A percentile compares a stretch with the other conserved stretches of the same genome.
phyloP scores from a whole-genome alignment of 2,329 filamentous ascomycete species.

The Xenoacremonium recifei region DNA sequence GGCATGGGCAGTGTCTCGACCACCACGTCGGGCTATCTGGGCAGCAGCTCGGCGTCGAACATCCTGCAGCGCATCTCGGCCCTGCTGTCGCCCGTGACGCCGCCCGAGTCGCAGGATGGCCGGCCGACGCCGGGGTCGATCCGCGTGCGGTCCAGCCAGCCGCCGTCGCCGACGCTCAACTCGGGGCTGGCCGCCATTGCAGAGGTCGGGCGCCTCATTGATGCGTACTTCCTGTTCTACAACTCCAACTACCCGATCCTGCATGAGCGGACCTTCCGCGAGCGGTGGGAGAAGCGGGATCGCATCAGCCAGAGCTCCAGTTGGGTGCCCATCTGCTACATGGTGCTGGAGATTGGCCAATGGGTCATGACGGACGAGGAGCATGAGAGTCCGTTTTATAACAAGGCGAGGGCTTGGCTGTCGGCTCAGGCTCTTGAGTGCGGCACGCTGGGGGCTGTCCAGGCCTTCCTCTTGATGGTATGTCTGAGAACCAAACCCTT shows the following conservation, averaged over 20 bases:
- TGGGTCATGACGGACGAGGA: neutral
- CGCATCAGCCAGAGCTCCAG: neutral
- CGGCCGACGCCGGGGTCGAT: neutral
- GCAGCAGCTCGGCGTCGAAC: constrained; percentile 27
- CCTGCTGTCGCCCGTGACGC: constrained; percentile 2
- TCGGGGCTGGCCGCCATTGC: constrained; percentile 11
- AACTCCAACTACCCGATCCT: constrained; percentile 42
- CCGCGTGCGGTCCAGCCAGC: neutral
- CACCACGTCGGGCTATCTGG: constrained; percentile 23
- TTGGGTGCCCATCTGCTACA: neutral
- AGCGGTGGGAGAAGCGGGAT: constrained; percentile 6
- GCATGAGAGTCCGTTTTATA: neutral
- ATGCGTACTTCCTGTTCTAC: constrained; percentile 40
- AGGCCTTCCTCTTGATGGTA: neutral
- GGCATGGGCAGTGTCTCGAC: constrained; percentile 24
- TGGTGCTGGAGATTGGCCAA: neutral
- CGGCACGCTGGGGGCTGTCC: neutral
- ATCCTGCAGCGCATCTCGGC: constrained; percentile 22
- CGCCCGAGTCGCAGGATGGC: neutral
- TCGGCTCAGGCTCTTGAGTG: neutral
- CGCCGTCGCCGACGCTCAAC: constrained; percentile 3
- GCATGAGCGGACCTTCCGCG: constrained; percentile 40
- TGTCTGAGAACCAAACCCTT: no score
- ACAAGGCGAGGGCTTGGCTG: neutral
- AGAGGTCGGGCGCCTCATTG: constrained; percentile 24